Conservation (phyloP, 148 eudicot genomes). For the Amaranthus cruentus region DNA sequence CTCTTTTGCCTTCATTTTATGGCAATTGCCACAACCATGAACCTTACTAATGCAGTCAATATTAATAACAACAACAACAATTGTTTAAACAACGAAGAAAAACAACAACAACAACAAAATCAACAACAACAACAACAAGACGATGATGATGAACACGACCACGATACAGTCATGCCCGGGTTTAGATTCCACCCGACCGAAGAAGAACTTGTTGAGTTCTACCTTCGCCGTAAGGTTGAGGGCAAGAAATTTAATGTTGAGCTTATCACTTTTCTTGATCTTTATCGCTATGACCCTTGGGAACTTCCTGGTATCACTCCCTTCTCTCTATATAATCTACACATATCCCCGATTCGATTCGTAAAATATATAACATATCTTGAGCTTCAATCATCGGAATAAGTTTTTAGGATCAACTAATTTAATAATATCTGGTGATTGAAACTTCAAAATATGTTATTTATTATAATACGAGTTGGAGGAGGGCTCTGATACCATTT, state of each 20-base stretch:
- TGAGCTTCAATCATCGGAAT: too few species aligned
- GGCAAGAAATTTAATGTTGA: conserved; percentile 89
- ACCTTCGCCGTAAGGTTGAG: conserved; percentile 97
- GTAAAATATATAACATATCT: too few species aligned
- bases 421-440: too few species aligned
- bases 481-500: too few species aligned
- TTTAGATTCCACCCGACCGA: conserved; percentile 91
- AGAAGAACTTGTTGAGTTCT: conserved; percentile 87
- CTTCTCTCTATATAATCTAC: too few species aligned
- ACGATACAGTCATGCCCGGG: conserved; percentile 90
- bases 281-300: conserved; percentile 95
- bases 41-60: conserved; percentile 26
- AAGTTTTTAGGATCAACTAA: too few species aligned
- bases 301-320: conserved; percentile 72
- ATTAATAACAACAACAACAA: conserved; percentile 17
- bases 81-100: neutral
- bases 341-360: too few species aligned
- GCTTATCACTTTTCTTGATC: conserved; percentile 89
- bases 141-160: conserved; percentile 53
- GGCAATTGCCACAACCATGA: conserved; percentile 73
- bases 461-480: neutral
- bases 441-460: too few species aligned
- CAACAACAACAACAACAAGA: conserved; percentile 23
- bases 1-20: conserved; percentile 33
- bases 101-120: conserved; percentile 12